Conservation (phyloP, 169 alveolate species). For the Besnoitia besnoiti region DNA sequence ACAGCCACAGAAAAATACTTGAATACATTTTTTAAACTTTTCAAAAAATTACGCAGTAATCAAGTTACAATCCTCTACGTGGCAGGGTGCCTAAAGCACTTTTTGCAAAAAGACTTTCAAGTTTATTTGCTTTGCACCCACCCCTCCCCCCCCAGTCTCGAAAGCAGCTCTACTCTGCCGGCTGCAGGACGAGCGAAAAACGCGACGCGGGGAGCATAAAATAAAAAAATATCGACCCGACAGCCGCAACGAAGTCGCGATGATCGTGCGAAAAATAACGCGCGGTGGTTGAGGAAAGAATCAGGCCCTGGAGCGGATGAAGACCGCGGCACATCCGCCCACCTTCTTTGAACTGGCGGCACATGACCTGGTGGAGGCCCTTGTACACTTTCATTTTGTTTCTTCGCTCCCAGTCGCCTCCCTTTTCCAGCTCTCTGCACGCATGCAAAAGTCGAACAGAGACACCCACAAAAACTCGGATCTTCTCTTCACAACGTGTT, state of each 20-base stretch:
- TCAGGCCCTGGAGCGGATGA: neutral
- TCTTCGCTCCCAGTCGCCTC: constrained; percentile 99
- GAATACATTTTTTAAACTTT: too few species aligned
- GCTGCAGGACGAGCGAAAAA: constrained; percentile 45
- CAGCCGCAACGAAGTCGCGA: neutral
- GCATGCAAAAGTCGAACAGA: neutral
- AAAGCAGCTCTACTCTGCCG: neutral
- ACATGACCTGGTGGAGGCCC: constrained; percentile 73
- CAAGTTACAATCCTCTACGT: too few species aligned
- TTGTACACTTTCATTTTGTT: constrained; percentile 95
- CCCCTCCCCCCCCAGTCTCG: too few species aligned
- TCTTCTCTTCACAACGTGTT: too few species aligned
- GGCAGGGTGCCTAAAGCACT: too few species aligned
- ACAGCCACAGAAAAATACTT: neutral
- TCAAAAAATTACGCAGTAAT: too few species aligned
- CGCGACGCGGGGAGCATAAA: constrained; percentile 70
- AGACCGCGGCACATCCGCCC: neutral
- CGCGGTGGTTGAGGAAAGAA: neutral
- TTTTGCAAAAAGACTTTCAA: too few species aligned
- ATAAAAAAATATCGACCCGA: neutral
- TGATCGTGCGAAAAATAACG: neutral
- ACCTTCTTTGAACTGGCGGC: constrained; percentile 58
- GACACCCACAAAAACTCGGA: too few species aligned
- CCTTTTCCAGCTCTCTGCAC: constrained; percentile 88
- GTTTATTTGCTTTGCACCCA: too few species aligned